phyloP scores from a whole-genome alignment of 2,329 filamentous ascomycete species.

The Camptophora hylomeconis region DNA sequence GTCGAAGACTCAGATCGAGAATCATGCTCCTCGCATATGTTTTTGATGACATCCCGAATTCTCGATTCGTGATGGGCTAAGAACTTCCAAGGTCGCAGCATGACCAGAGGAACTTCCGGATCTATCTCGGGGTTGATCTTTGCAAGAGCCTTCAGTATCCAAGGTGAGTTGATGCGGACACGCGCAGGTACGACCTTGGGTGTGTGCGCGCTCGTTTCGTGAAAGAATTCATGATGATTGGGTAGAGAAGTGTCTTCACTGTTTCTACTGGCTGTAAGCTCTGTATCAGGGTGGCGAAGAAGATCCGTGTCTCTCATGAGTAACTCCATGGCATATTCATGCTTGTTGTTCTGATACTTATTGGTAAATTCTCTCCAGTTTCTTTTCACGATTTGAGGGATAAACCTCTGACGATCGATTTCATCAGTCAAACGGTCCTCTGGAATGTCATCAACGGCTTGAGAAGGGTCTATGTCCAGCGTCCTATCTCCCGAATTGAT shows the following conservation, averaged over 20 bases:
- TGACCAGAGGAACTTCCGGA: slow-evolving; percentile 1
- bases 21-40: too few relatives aligned
- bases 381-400: slow-evolving; percentile 1
- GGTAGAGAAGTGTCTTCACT: slow-evolving; percentile 2
- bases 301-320: too few relatives aligned
- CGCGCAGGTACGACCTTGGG: too few relatives aligned
- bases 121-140: slow-evolving; percentile 2
- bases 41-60: too few relatives aligned
- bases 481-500: too few relatives aligned
- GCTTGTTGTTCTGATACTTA: slow-evolving; percentile 3
- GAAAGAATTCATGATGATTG: too few relatives aligned
- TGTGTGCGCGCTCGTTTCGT: too few relatives aligned
- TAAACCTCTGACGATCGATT: slow-evolving; percentile 1
- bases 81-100: slow-evolving; percentile 7
- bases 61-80: slow-evolving; percentile 3
- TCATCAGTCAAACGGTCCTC: slow-evolving; percentile 1
- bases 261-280: slow-evolving; percentile 2
- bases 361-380: slow-evolving; percentile 6
- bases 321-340: slow-evolving; percentile 5
- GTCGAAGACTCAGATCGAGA: background rate
- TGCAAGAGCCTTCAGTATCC: slow-evolving; percentile 3
- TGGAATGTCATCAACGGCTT: slow-evolving; percentile 1
- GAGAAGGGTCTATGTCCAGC: background rate
- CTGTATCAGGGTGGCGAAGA: too few relatives aligned
- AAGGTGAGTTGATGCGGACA: slow-evolving; percentile 6